phyloP scores from a whole-genome alignment of 371 early-diverging fungal species.

The Haplosporangium sp. region DNA sequence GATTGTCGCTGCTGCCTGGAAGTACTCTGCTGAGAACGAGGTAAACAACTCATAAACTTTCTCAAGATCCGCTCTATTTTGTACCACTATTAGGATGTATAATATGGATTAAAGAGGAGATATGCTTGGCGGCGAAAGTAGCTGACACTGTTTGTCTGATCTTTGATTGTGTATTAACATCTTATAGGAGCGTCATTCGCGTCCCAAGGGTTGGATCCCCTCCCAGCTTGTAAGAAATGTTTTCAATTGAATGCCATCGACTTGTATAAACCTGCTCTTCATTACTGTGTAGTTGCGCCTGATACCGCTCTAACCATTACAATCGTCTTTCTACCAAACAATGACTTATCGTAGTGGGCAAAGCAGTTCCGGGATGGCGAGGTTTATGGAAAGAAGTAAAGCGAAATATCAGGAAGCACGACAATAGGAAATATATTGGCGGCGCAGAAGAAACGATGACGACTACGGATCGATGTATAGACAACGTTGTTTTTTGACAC shows the following conservation, averaged over 20 bases:
- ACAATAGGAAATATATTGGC: background rate
- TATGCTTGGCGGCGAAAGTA: too few species aligned
- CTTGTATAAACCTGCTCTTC: constrained; percentile 1
- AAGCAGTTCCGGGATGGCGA: constrained; percentile 76
- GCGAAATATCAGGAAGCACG: background rate
- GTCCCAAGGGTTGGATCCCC: constrained; percentile 86
- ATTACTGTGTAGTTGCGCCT: constrained; percentile 1
- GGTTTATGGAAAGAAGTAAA: constrained; percentile 56
- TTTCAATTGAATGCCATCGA: background rate
- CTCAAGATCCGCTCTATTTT: too few species aligned
- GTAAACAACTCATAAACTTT: constrained; percentile 59
- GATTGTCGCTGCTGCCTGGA: constrained; percentile 74
- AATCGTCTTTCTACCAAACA: too few species aligned
- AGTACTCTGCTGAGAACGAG: constrained; percentile 85
- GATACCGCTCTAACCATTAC: too few species aligned
- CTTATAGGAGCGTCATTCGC: constrained; percentile 64
- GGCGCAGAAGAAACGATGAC: background rate
- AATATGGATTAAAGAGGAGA: background rate
- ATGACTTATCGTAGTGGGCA: constrained; percentile 72
- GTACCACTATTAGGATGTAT: too few species aligned
- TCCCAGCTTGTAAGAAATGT: constrained; percentile 72
- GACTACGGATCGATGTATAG: constrained; percentile 16
- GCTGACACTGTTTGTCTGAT: too few species aligned
- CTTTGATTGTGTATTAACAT: too few species aligned
- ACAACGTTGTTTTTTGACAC: too few species aligned